Evolutionary conservation across 805 yeast genomes (phyloP).

Genomic region (Metschnikowia corniflorae): DNA sequence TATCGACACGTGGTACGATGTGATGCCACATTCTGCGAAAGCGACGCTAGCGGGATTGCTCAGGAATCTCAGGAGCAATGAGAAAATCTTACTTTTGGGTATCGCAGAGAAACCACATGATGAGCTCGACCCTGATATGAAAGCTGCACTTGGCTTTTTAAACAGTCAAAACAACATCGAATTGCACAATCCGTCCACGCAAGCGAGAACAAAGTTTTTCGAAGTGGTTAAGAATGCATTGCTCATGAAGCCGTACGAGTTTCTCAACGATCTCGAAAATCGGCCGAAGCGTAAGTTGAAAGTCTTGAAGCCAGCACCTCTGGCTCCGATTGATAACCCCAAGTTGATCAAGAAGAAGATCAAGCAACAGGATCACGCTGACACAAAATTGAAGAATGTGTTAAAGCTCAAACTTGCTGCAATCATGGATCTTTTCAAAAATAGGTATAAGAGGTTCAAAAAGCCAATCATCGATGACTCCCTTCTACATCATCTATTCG

Average conservation of each 20-base stretch:
- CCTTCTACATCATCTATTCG: conserved; percentile 71
- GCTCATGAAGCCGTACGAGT: conserved; percentile 65
- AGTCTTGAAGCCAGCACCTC: conserved; percentile 31
- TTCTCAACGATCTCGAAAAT: conserved; percentile 57
- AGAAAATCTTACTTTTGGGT: conserved; percentile 71
- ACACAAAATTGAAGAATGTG: conserved; percentile 78
- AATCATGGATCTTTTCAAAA: conserved; percentile 84
- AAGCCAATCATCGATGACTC: conserved; percentile 87
- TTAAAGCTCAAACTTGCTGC: conserved; percentile 83
- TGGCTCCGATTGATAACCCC: conserved; percentile 26
- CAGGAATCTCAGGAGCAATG: conserved; percentile 64
- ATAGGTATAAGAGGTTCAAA: conserved; percentile 81
- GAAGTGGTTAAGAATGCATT: conserved; percentile 50
- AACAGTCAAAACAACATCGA: conserved; percentile 44
- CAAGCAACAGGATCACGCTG: conserved; percentile 56
- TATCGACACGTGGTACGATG: conserved; percentile 68
- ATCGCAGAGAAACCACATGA: conserved; percentile 51
- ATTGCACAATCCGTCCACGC: conserved; percentile 39
- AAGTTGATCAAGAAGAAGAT: conserved; percentile 40
- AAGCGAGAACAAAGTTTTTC: conserved; percentile 59
- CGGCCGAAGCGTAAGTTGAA: conserved; percentile 49
- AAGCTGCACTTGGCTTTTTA: conserved; percentile 55
- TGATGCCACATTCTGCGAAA: conserved; percentile 65
- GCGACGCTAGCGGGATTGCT: conserved; percentile 70
- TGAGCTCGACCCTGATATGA: conserved; percentile 45